These are phyloP conservation scores for Fusarium algeriense DNA, from an alignment of 2,329 filamentous ascomycete genomes.

Conservation along the genomic window DNA sequence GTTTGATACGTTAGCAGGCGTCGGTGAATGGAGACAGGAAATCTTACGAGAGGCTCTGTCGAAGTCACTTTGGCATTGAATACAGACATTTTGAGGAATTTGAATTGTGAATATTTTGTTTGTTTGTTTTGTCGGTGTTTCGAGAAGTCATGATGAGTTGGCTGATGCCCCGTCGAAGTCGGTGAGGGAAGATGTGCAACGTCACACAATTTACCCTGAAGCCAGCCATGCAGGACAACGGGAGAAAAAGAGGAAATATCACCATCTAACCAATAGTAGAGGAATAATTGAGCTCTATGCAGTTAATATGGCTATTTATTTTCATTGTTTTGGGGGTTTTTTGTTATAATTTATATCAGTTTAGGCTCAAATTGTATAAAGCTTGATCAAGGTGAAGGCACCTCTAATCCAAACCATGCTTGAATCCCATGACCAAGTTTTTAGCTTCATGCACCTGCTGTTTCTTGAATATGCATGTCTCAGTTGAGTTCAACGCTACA, in stretches of 20 bases:
- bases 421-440: background rate
- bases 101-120: background rate
- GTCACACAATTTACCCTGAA: slow-evolving; percentile 38
- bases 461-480: background rate
- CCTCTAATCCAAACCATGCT: too few species aligned
- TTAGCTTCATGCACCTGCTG: background rate
- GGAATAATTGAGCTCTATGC: too few species aligned
- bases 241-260: too few species aligned
- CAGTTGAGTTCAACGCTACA: background rate
- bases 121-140: slow-evolving; percentile 1
- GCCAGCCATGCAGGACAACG: background rate
- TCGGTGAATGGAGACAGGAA: background rate
- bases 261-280: too few species aligned
- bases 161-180: slow-evolving; percentile 28
- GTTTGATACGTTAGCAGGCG: background rate
- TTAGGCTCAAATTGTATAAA: too few species aligned
- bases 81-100: slow-evolving; percentile 54
- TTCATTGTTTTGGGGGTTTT: too few species aligned
- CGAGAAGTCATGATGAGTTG: slow-evolving; percentile 19
- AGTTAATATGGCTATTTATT: too few species aligned
- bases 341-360: too few species aligned
- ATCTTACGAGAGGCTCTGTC: slow-evolving; percentile 59
- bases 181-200: slow-evolving; percentile 24
- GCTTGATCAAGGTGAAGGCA: too few species aligned
- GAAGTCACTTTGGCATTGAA: slow-evolving; percentile 58